phyloP scores from a whole-genome alignment of 116 monocot species.

The Papilionanthe hybrid region DNA sequence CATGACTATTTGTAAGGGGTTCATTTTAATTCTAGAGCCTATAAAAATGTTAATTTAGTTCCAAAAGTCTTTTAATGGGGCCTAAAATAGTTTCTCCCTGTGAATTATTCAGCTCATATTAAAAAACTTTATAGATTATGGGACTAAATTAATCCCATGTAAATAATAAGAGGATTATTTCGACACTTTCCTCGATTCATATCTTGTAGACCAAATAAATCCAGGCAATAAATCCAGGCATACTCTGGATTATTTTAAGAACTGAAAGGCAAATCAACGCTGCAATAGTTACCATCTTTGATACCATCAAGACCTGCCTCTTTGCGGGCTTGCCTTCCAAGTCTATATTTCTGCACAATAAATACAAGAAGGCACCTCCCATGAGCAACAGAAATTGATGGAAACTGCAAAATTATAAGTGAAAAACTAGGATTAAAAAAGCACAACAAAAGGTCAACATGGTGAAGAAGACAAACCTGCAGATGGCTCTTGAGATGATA shows the following conservation, averaged over 20 bases:
- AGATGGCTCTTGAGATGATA: constrained; percentile 89
- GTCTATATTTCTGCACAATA: constrained; percentile 63
- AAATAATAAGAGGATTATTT: too few relatives aligned
- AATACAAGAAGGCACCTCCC: neutral
- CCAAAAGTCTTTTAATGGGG: too few relatives aligned
- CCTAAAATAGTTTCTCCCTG: too few relatives aligned
- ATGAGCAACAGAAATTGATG: neutral
- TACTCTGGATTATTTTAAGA: neutral
- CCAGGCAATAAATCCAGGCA: neutral
- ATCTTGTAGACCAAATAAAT: neutral
- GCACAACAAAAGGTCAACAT: neutral
- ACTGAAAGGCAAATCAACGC: neutral
- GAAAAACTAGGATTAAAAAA: neutral
- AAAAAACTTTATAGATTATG: too few relatives aligned
- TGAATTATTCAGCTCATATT: too few relatives aligned
- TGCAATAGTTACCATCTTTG: constrained; percentile 24
- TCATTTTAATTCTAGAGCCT: too few relatives aligned
- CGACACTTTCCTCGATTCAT: too few relatives aligned
- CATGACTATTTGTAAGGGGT: too few relatives aligned
- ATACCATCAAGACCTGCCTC: constrained; percentile 27
- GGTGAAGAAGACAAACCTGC: constrained; percentile 25
- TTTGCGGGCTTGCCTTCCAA: constrained; percentile 56
- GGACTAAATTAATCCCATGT: too few relatives aligned
- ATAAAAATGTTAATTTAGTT: too few relatives aligned
- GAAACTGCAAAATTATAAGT: neutral